Base-by-base conservation (phyloP, 441 rosid species). In the Pelargonium cotyledonis region DNA sequence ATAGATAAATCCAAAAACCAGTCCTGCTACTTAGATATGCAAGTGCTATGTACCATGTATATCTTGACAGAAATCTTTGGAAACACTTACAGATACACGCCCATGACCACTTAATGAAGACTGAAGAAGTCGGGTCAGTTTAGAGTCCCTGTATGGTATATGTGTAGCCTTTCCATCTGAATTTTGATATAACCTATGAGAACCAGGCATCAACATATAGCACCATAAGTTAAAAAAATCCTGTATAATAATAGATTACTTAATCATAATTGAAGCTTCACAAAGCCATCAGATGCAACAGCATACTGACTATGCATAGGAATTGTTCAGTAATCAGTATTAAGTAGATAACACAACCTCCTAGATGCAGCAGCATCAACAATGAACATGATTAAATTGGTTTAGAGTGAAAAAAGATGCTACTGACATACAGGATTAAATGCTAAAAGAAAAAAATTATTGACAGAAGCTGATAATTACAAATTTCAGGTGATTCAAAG, bases 171-270 rank as follows among this genome's bases (percentile, higher is more conserved):
- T 84, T 68, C 76, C 86, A 81, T 83, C 87, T 12, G 84, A 83
- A 80, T 74, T 85, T 83, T 64, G 98, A 90, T 83, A 95, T 95
- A 47, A 95, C 99, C 99, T 95, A 77, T 60, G 70, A 69, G 62
- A 68, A 70, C 35, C 31, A 81, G 60, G 68, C 12, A 63, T 65
- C 43, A 63, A 31, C 16, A 61, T 60, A 70, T 61, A 19, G 46
- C 64, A 70, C 60, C 69, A 19, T 63, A 62, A 74, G 63, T 66
- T 71, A 35, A 21, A 55, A 55, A 35, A 35, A 66, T 51, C 14
- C 1, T 2, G 3, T 68, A 40, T 1, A 46, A 31, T 10, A 19
- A 69, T 1, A 29, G 12, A 21, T 35, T 23, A 15, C 26, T 18
- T 6, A 70, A 60, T 68, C 31, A 40, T 18, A 38, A 41, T 35